Base-by-base conservation (phyloP, 768 basidiomycete genomes). In the Macrolepiota dolichaula region DNA sequence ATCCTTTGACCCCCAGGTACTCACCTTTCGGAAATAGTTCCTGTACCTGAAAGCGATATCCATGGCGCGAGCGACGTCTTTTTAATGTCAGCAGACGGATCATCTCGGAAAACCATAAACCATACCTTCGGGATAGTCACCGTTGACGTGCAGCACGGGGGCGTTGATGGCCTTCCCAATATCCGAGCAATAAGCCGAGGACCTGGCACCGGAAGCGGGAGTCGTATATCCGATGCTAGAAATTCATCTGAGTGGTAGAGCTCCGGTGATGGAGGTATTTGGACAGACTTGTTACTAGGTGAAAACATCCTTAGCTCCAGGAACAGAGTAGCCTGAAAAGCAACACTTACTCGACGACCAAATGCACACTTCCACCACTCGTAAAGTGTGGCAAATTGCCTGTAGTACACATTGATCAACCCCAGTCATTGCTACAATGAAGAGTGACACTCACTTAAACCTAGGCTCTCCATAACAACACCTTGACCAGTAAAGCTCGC, bases 401-500 rank as follows among this genome's bases (percentile, higher is more conserved):
- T 92, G 47, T 25, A 32, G 29, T 32, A 32, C 29, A 32, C 29
- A 32, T 32, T 32, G 7, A 32, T 32, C 29, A 32, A 32, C 29
- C 29, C 7, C 7, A 32, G 29, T 32, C 29, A 7, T 32, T 3
- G 7, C 7, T 7, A 32, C 29, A 32, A 7, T 7, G 29, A 32
- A 32, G 17, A 53, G 15, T 44, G 7, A 40, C 10, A 76, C 88
- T 54, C 64, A 87, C 92, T 94, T 57, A 96, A 74, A 4, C 93
- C 92, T 35, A 97, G 78, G 17, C 83, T 81, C 72, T 96, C 95
- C 87, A 94, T 95, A 17, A 95, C 84, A 4, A 96, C 80, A 1
- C 95, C 94, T 70, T 96, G 95, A 0, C 94, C 95, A 0, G 89
- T 83, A 69, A 96, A 96, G 61, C 90, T 92, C 1, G 92, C 94